Conservation (phyloP, 1,284 basidiomycete species). For the Apiotrichum gamsii region DNA sequence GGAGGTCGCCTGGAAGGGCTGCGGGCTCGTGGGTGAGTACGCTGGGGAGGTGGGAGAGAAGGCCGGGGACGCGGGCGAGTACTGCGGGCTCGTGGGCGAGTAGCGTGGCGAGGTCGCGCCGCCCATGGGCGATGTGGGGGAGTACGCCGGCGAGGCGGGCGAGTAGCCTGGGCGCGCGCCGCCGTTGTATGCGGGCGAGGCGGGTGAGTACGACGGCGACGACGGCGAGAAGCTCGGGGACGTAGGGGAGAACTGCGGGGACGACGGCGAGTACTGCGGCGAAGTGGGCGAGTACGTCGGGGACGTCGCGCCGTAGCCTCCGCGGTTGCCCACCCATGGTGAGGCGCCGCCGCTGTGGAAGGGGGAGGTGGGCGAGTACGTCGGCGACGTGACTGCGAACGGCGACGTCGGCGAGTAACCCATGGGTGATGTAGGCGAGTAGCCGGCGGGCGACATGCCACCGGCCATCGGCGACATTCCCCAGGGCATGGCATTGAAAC, state of each 20-base stretch:
- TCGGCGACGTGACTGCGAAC: slow-evolving; percentile 48
- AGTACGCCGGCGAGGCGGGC: slow-evolving; percentile 36
- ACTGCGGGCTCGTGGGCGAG: slow-evolving; percentile 24
- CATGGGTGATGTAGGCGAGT: slow-evolving; percentile 39
- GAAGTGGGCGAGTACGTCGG: slow-evolving; percentile 79
- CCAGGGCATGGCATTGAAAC: slow-evolving; percentile 65
- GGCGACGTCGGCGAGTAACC: slow-evolving; percentile 79
- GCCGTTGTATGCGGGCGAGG: slow-evolving; percentile 65
- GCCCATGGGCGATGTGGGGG: slow-evolving; percentile 17
- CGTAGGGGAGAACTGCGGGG: slow-evolving; percentile 81
- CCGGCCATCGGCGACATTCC: slow-evolving; percentile 72
- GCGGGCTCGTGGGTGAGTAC: slow-evolving; percentile 50
- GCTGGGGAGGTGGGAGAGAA: slow-evolving; percentile 55
- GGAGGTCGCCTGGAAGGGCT: slow-evolving; percentile 63
- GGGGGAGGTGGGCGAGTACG: slow-evolving; percentile 67
- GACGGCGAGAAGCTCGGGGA: slow-evolving; percentile 63
- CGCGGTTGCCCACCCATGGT: slow-evolving; percentile 57
- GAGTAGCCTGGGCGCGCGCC: slow-evolving; percentile 30
- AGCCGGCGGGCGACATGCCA: slow-evolving; percentile 64
- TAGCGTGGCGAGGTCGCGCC: slow-evolving; percentile 19
- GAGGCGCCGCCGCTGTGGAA: slow-evolving; percentile 60
- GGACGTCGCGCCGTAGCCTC: slow-evolving; percentile 55
- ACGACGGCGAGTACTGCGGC: slow-evolving; percentile 81
- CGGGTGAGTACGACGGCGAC: slow-evolving; percentile 47
- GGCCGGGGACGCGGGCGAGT: slow-evolving; percentile 35